These are phyloP conservation scores for Aspergillus floridensis DNA, from an alignment of 2,329 filamentous ascomycete species.

Conservation along the genomic window DNA sequence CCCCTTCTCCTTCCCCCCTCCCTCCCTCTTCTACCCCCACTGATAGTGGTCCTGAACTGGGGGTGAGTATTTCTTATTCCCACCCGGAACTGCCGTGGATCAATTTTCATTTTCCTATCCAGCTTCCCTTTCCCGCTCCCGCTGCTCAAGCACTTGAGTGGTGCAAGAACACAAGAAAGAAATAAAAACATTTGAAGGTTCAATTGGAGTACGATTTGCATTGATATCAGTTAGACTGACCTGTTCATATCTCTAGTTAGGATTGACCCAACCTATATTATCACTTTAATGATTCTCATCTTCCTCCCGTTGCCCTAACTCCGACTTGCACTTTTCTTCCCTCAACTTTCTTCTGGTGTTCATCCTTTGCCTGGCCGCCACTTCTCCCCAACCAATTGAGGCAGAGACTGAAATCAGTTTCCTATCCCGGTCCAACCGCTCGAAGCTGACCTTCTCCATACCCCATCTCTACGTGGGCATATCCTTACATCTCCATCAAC, in stretches of 20 bases:
- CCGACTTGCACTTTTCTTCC: neutral
- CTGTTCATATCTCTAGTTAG: neutral
- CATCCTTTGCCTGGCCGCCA: neutral
- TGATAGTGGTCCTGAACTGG: conserved; percentile 13
- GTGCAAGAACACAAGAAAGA: neutral
- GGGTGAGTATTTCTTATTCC: conserved; percentile 14
- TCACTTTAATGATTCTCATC: conserved; percentile 4
- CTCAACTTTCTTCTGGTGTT: neutral
- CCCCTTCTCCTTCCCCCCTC: neutral
- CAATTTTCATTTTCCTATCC: conserved; percentile 1
- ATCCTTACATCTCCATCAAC: conserved; percentile 38
- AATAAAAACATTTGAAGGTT: neutral
- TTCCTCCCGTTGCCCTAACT: neutral
- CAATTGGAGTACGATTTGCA: neutral
- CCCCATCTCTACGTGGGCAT: conserved; percentile 3
- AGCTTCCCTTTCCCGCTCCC: neutral
- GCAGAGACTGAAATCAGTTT: neutral
- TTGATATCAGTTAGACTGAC: neutral
- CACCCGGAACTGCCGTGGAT: neutral
- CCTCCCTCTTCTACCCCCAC: conserved; percentile 12
- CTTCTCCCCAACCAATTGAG: neutral
- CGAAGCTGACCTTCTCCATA: neutral
- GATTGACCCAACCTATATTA: conserved; percentile 5
- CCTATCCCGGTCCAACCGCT: neutral
- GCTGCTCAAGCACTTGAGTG: neutral